Base-by-base conservation (phyloP, 306 rosid genomes). In the Mimosa pudica region DNA sequence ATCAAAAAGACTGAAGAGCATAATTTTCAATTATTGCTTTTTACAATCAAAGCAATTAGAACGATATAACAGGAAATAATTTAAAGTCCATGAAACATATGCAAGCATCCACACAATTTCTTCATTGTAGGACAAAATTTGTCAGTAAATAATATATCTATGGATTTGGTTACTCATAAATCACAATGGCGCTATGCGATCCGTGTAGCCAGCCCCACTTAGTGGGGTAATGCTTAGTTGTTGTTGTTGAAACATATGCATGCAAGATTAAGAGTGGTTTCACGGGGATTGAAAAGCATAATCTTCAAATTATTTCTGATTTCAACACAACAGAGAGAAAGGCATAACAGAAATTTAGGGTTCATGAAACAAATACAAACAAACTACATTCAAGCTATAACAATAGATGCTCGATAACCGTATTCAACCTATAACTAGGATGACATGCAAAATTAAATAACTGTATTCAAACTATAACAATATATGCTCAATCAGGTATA, bases 301-400 rank as follows among this genome's bases (percentile, higher is more conserved):
- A 60, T 33, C 38, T 46, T 71, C 58, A 54, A 61, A 35, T 64
- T 69, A 54, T 74, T 46, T 17, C 76, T 17, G 42, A 51, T 70
- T 83, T 55, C 74, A 74, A 45, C 58, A 42, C 70, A 77, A 58
- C 67, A 77, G 70, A 9, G 36, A 32, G 35, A 79, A 76, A 73
- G 64, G 75, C 80, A 77, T 49, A 75, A 65, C 38, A 66, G 20
- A 30, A 79, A 82, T 66, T 42, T 66, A 58, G 32, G 52, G 76
- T 64, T 68, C 71, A 77, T n/a, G 62, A 73, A 86, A 77, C 60
- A 80, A 80, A 78, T 66, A 41, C 61, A 51, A 68, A 30, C 49
- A 66, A 68, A 71, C 78, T 44, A n/a, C 38, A 4, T 14, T 38
- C 13, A 32, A 24, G 7, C 18, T 71, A 16, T 51, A n/a, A 18